A percentile compares a stretch with the other conserved stretches of the same genome.
phyloP scores from a whole-genome alignment of 2,329 filamentous ascomycete species.

The Penicillium sp. region DNA sequence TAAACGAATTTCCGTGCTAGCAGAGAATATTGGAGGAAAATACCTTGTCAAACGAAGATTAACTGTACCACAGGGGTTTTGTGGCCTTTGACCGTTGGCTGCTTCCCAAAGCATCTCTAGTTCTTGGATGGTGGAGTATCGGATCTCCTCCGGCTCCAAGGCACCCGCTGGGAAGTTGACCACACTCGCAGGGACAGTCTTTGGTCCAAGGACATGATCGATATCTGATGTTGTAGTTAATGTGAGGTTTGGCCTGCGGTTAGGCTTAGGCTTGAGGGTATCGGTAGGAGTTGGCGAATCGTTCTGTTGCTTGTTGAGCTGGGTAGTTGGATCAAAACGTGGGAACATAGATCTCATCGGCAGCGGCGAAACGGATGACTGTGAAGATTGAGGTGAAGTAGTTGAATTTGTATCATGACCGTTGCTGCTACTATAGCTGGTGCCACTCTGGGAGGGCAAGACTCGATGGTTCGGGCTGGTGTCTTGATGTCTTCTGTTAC shows the following conservation, averaged over 20 bases:
- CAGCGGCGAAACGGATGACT: conserved; percentile 34
- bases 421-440: conserved; percentile 19
- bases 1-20: conserved; percentile 12
- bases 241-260: conserved; percentile 34
- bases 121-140: conserved; percentile 46
- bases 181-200: conserved; percentile 49
- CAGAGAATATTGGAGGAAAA: conserved; percentile 4
- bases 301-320: conserved; percentile 43
- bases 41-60: conserved; percentile 49
- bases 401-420: conserved; percentile 13
- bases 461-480: conserved; percentile 13
- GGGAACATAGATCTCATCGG: conserved; percentile 54
- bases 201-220: conserved; percentile 41
- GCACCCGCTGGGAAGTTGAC: conserved; percentile 45
- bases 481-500: conserved; percentile 20
- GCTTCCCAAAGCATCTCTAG: conserved; percentile 50
- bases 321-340: conserved; percentile 44
- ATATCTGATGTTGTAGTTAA: conserved; percentile 39
- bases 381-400: conserved; percentile 22
- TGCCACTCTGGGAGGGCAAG: conserved; percentile 14
- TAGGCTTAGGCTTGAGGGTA: conserved; percentile 13
- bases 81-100: conserved; percentile 48
- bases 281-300: conserved; percentile 32
- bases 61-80: conserved; percentile 38
- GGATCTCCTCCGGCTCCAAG: conserved; percentile 37